phyloP scores from a whole-genome alignment of 2,329 filamentous ascomycete genomes.

The Exophiala xenobiotica region DNA sequence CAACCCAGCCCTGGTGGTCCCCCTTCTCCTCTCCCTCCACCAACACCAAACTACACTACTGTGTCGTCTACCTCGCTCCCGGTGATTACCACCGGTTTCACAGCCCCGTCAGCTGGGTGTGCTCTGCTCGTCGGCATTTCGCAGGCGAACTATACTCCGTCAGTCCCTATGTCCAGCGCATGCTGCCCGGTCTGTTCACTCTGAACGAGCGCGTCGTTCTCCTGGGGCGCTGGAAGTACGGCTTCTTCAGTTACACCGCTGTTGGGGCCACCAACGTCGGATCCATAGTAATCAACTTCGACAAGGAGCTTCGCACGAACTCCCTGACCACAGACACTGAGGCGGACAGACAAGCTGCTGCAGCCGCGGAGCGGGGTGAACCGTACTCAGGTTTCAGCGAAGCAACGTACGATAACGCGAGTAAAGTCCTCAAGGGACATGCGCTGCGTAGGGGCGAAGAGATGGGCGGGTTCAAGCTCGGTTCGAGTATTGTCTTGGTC shows the following conservation, averaged over 20 bases:
- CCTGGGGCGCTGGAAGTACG: constrained; percentile 90
- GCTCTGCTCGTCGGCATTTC: constrained; percentile 92
- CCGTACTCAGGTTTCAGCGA: constrained; percentile 88
- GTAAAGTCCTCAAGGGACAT: constrained; percentile 74
- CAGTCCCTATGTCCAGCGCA: constrained; percentile 89
- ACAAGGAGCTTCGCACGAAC: constrained; percentile 89
- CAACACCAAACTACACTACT: constrained; percentile 78
- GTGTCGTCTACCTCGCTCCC: constrained; percentile 90
- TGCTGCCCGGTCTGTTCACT: constrained; percentile 89
- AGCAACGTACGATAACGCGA: constrained; percentile 80
- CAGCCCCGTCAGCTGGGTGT: constrained; percentile 92
- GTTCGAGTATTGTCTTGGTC: constrained; percentile 90
- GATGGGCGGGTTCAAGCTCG: constrained; percentile 96
- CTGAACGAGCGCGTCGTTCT: constrained; percentile 95
- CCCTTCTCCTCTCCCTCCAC: constrained; percentile 59
- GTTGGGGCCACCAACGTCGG: constrained; percentile 97
- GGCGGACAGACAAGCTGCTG: constrained; percentile 80
- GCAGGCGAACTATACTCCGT: constrained; percentile 94
- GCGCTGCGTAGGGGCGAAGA: constrained; percentile 85
- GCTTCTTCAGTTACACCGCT: constrained; percentile 94
- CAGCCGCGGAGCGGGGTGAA: constrained; percentile 73
- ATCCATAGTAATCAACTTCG: constrained; percentile 95
- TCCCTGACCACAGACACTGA: constrained; percentile 88
- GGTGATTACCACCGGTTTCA: constrained; percentile 99
- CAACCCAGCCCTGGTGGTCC: constrained; percentile 69